Base-by-base conservation (phyloP, 306 rosid genomes). In the Lagenaria siceraria region DNA sequence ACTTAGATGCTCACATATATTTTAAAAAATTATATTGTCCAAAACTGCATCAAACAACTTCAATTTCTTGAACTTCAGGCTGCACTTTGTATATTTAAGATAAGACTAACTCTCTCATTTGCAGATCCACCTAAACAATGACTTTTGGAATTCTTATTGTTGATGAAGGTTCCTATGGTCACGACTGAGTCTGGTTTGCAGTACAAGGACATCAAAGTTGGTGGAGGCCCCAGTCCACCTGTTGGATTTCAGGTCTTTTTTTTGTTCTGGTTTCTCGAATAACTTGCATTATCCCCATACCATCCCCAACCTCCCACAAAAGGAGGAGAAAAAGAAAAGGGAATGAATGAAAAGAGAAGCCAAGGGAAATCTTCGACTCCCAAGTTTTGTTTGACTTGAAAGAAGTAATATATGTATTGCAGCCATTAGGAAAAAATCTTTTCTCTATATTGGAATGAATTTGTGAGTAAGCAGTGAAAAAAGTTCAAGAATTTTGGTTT, bases 151-250 rank as follows among this genome's bases (percentile, higher is more conserved):
- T 64, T 76, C 70, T 77, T 72, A 31, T 83, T 55, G 84, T 6
- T 77, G 66, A 80, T 84, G 81, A 81, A 94, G 98, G 89, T 90
- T 59, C 96, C 95, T 46, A 74, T 78, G 90, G 89, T 90, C 83
- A 94, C 95, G 54, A 92, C 98, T 29, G 96, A 86, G 77, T 89
- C 97, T 38, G 98, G 98, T 81, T 87, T 94, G 90, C 93, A 89
- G 74, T 94, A 90, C 78, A 92, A 90, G 89, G 98, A 94, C 51
- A 94, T 94, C 61, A 87, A 90, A 84, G 92, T 89, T 52, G 98
- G 98, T 72, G 78, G 58, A 58, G 98, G 98, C 73, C 96, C 97
- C 70, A 88, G 85, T 79, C 98, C 98, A 79, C 98, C 97, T 40
- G 85, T 87, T 77, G 98, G 98, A 77, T 94, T 82, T 89, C 98